A percentile compares a stretch with the other conserved stretches of the same genome.
phyloP scores from a whole-genome alignment of 768 basidiomycete species.

The Auricularia sp. region DNA sequence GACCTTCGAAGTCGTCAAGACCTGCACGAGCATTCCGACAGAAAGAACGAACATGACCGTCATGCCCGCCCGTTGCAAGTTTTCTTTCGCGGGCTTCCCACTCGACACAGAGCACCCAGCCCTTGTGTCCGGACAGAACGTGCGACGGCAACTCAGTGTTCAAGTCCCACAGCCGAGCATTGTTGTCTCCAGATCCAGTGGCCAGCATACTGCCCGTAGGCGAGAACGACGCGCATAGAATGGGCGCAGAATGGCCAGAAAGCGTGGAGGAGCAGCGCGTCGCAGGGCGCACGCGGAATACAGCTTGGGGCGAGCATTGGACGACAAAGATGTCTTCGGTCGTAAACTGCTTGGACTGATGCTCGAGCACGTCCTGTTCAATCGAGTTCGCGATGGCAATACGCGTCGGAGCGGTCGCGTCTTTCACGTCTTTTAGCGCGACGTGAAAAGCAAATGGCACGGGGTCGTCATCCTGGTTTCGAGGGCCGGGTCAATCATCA shows the following conservation, averaged over 20 bases:
- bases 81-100: slow-evolving; percentile 92
- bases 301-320: slow-evolving; percentile 88
- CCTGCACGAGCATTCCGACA: not conserved
- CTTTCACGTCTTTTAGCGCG: slow-evolving; percentile 48
- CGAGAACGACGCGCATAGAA: slow-evolving; percentile 90
- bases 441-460: slow-evolving; percentile 90
- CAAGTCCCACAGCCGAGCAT: slow-evolving; percentile 88
- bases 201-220: slow-evolving; percentile 86
- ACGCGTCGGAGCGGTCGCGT: slow-evolving; percentile 50
- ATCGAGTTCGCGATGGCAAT: slow-evolving; percentile 80
- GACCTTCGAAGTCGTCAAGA: slow-evolving; percentile 29
- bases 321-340: slow-evolving; percentile 82
- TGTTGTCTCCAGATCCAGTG: slow-evolving; percentile 92
- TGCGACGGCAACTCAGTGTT: slow-evolving; percentile 87
- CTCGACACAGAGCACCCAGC: slow-evolving; percentile 95
- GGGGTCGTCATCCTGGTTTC: slow-evolving; percentile 65
- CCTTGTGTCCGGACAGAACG: slow-evolving; percentile 77
- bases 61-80: slow-evolving; percentile 88
- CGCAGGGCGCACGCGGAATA: slow-evolving; percentile 88
- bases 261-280: slow-evolving; percentile 90
- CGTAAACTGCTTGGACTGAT: slow-evolving; percentile 61
- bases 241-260: slow-evolving; percentile 84
- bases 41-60: slow-evolving; percentile 58
- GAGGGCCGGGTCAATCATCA: not conserved
- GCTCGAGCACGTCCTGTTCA: slow-evolving; percentile 65